Base-by-base conservation (phyloP, 108 stramenopile genomes). In the Cyclotella choctawhatcheeana region DNA sequence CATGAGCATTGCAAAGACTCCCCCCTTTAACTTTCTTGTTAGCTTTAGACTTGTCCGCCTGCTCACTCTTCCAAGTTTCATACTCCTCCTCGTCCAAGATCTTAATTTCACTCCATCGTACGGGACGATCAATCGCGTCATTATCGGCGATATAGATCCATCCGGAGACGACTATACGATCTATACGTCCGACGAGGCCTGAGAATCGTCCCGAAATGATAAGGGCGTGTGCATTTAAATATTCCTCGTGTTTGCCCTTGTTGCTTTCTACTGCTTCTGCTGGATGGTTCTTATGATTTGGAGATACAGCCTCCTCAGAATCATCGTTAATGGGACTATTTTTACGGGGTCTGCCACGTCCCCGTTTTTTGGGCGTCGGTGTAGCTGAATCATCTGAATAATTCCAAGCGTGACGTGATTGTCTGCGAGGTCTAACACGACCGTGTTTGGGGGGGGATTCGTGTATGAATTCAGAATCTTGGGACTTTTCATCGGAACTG, bases 61-160 rank as follows among this genome's bases (percentile, higher is more conserved):
- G 6, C 37, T 40, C 12, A 6, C 12, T 40, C 12, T 40, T 40
- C 6, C 37, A 10, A 40, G 8, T 40, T 40, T 40, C 37, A 12
- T 10, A 6, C 56, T 59, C 24, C 10, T 56, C 54, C 10, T 51
- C 26, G 22, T 60, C 29, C 22, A 63, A 21, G 14, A 73, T 29
- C 40, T 55, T 44, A 40, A 64, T n/a, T 37, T 64, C 43, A 21
- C 44, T 31, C 24, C 53, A 40, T 54, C 53, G 26, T 12, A 55
- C 29, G 18, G 72, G 53, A 44, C 61, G 33, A 17, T 18, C 21
- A 24, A 73, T 64, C 29, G 24, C 17, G 2, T 53, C 53, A 74
- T 67, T 74, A 16, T 59, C 65, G 8, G 43, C 50, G 7, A 74
- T 30, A 35, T 65, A 67, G 37, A 64, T 58, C 53, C 64, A 53